These are phyloP conservation scores for Periconia digitata DNA, from an alignment of 2,329 filamentous ascomycete species.

Conservation along the genomic window DNA sequence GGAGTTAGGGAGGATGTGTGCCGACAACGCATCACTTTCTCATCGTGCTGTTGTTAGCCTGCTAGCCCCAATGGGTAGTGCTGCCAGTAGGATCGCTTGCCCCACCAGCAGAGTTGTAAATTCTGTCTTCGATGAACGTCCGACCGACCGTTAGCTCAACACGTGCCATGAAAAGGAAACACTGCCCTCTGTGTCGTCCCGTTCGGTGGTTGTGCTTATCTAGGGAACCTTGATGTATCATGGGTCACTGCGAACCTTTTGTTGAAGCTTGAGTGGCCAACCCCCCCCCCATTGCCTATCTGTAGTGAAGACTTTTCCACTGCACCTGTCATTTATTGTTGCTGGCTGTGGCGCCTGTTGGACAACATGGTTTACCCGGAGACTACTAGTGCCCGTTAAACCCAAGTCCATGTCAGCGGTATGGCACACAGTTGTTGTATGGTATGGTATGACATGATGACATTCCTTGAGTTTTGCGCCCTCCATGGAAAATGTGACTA, in stretches of 20 bases:
- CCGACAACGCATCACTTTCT: conserved; percentile 3
- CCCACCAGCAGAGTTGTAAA: neutral
- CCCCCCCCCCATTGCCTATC: too few species aligned
- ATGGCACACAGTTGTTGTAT: too few species aligned
- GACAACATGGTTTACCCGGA: neutral
- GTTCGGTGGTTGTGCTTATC: too few species aligned
- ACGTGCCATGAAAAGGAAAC: too few species aligned
- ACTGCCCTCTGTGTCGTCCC: too few species aligned
- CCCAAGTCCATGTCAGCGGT: conserved; percentile 39
- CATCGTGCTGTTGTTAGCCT: conserved; percentile 6
- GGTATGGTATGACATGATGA: conserved; percentile 13
- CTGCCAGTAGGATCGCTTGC: conserved; percentile 12
- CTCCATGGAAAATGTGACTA: neutral
- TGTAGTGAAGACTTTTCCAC: neutral
- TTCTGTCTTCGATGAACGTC: neutral
- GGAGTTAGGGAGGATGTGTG: neutral
- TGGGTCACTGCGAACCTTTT: too few species aligned
- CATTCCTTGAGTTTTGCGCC: conserved; percentile 12
- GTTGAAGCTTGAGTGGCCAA: neutral
- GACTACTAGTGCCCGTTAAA: conserved; percentile 15
- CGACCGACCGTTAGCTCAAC: neutral
- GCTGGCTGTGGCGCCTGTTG: neutral
- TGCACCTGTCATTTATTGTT: neutral
- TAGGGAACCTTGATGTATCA: too few species aligned
- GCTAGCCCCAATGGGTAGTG: conserved; percentile 19